Conservation (phyloP, 2,329 filamentous ascomycete genomes). For the Metarhizium guizhouense region DNA sequence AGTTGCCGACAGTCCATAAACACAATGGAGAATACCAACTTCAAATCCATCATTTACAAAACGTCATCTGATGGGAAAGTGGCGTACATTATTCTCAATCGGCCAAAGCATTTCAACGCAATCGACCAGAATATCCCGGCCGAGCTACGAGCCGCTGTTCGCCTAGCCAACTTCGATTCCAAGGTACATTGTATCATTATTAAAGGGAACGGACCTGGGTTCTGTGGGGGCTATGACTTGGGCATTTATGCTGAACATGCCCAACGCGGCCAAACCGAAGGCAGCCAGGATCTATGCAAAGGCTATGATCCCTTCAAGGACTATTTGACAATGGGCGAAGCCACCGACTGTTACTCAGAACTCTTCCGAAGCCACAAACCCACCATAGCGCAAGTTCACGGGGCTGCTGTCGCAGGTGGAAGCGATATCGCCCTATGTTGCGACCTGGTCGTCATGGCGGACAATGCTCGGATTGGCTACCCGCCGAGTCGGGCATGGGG, state of each 20-base stretch:
- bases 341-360: constrained; percentile 8
- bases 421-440: constrained; percentile 10
- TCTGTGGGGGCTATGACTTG: constrained; percentile 10
- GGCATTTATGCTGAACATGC: constrained; percentile 6
- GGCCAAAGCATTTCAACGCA: constrained; percentile 9
- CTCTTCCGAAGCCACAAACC: constrained; percentile 10
- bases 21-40: background rate
- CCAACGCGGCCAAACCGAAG: constrained; percentile 7
- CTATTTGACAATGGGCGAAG: constrained; percentile 7
- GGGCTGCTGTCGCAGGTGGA: constrained; percentile 8
- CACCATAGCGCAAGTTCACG: constrained; percentile 11
- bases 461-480: constrained; percentile 9
- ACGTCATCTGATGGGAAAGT: constrained; percentile 8
- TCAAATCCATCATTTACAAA: constrained; percentile 6
- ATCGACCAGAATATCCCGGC: constrained; percentile 7
- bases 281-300: constrained; percentile 6
- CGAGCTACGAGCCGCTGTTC: constrained; percentile 7
- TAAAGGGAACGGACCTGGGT: constrained; percentile 7
- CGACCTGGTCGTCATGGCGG: constrained; percentile 10
- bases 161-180: constrained; percentile 7
- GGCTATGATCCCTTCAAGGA: constrained; percentile 9
- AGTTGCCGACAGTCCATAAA: background rate
- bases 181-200: constrained; percentile 9
- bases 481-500: constrained; percentile 8
- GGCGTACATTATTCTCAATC: constrained; percentile 9